Base-by-base conservation (phyloP, 2,329 filamentous ascomycete species). In the Phialemonium atrogriseum region DNA sequence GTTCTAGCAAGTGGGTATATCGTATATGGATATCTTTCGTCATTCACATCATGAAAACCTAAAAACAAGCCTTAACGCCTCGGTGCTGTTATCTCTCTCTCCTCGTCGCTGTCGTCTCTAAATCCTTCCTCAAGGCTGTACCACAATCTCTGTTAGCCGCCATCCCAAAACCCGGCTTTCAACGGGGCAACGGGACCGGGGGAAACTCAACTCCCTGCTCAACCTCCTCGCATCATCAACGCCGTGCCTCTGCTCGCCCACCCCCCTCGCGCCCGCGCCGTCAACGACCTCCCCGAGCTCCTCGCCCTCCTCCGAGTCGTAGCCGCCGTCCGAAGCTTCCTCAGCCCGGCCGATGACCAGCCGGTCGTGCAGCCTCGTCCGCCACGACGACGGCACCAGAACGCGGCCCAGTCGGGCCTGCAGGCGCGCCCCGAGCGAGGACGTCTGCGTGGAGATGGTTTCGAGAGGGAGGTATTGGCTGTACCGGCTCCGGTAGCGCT, bases 391-490 rank as follows among this genome's bases (percentile, higher is more conserved):
- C 2, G 65, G 65, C 4, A 67, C 42, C 17, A 69, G 42, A 43
- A 58, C 55, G 15, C 54, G 48, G 3, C 52, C 54, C 21, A 68
- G 45, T 10, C 50, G 50, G 30, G 52, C 48, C 40, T 66, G 62
- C 38, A 74, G 46, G 38, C 72, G 62, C 28, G 69, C 58, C 17
- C 75, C 67, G 15, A 77, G 44, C 39, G 74, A 61, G 7, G 61
- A 58, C 5, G 70, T 78, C 30, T 68, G 69, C 30, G 63, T 70
- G 14, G 73, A 72, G 38, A 82, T 73, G 19, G 67, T 62, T 39
- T 81, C 70, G 41, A 86, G 58, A 1, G 81, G 81, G 2, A 86
- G 71, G 50, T 87, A 87, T 38, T 84, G 77, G 49, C 75, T 71
- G 54, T 86, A 86, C 38, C 80, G 75, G 44, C 69, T 70, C 41